Conservation (phyloP, 1,139 yeast species). For the Sugiyamaella pinicola region DNA sequence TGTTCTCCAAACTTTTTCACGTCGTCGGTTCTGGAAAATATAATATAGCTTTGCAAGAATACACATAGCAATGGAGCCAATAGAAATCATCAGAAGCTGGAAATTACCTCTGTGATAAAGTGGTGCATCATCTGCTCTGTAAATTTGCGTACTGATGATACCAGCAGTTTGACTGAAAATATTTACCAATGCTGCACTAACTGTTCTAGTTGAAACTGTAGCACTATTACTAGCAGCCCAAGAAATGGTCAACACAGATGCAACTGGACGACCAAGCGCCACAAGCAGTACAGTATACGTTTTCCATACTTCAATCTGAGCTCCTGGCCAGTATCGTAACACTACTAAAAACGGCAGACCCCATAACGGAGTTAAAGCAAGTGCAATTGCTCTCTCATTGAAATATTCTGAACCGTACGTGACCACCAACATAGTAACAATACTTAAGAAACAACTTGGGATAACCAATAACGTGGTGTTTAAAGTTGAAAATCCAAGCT, state of each 20-base stretch:
- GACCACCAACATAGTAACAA: slow-evolving; percentile 45
- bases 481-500: slow-evolving; percentile 58
- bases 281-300: slow-evolving; percentile 53
- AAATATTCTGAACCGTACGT: slow-evolving; percentile 49
- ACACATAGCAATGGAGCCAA: slow-evolving; percentile 34
- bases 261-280: slow-evolving; percentile 48
- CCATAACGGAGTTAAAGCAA: slow-evolving; percentile 44
- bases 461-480: slow-evolving; percentile 56
- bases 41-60: slow-evolving; percentile 45
- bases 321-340: slow-evolving; percentile 54
- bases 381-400: slow-evolving; percentile 44
- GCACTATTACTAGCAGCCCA: slow-evolving; percentile 66
- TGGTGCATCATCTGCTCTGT: slow-evolving; percentile 60
- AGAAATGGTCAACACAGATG: slow-evolving; percentile 57
- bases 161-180: slow-evolving; percentile 61
- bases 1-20: slow-evolving; percentile 51
- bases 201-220: slow-evolving; percentile 59
- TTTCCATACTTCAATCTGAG: slow-evolving; percentile 41
- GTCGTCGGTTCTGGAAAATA: slow-evolving; percentile 50
- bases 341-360: slow-evolving; percentile 47
- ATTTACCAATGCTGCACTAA: slow-evolving; percentile 63
- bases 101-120: slow-evolving; percentile 58
- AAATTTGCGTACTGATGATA: slow-evolving; percentile 56
- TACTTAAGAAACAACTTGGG: slow-evolving; percentile 50
- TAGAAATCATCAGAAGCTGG: slow-evolving; percentile 47